phyloP scores from a whole-genome alignment of 1,139 yeast genomes.

The Trichomonascaceae sp. region DNA sequence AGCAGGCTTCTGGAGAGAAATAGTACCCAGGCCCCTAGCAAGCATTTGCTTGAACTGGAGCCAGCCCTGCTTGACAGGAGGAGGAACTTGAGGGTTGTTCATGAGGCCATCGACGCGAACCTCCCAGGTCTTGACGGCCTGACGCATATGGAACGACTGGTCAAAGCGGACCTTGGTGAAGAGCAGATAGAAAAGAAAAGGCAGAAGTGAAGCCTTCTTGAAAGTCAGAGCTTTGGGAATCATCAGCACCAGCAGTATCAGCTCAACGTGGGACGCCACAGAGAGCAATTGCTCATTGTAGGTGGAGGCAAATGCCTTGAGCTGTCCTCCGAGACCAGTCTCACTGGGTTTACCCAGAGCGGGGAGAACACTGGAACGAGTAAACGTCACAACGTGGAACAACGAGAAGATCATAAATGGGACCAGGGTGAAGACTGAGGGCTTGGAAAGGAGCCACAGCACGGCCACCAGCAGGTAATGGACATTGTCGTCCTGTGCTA shows the following conservation, averaged over 20 bases:
- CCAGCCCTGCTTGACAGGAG: constrained; percentile 48
- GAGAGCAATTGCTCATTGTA: constrained; percentile 62
- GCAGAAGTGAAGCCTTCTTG: constrained; percentile 50
- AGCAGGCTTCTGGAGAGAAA: too few relatives aligned
- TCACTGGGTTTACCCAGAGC: constrained; percentile 37
- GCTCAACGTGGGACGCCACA: constrained; percentile 60
- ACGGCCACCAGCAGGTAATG: constrained; percentile 50
- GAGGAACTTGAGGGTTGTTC: constrained; percentile 46
- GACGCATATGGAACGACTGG: constrained; percentile 60
- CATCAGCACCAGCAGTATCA: constrained; percentile 34
- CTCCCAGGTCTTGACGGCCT: constrained; percentile 57
- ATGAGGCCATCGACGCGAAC: constrained; percentile 56
- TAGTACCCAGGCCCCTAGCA: background rate
- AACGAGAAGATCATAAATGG: constrained; percentile 60
- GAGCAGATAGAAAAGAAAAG: constrained; percentile 42
- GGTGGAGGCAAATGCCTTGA: constrained; percentile 43
- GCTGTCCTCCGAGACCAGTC: constrained; percentile 28
- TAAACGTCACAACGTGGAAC: constrained; percentile 60
- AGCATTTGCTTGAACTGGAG: constrained; percentile 32
- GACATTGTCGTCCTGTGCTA: constrained; percentile 49
- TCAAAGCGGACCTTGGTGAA: constrained; percentile 74
- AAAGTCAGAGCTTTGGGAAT: constrained; percentile 38
- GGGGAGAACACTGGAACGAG: constrained; percentile 57
- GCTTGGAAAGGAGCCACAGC: constrained; percentile 43
- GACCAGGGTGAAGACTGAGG: constrained; percentile 40